phyloP scores from a whole-genome alignment of 1,139 yeast species.

The Blastobotrys malaysiensis region DNA sequence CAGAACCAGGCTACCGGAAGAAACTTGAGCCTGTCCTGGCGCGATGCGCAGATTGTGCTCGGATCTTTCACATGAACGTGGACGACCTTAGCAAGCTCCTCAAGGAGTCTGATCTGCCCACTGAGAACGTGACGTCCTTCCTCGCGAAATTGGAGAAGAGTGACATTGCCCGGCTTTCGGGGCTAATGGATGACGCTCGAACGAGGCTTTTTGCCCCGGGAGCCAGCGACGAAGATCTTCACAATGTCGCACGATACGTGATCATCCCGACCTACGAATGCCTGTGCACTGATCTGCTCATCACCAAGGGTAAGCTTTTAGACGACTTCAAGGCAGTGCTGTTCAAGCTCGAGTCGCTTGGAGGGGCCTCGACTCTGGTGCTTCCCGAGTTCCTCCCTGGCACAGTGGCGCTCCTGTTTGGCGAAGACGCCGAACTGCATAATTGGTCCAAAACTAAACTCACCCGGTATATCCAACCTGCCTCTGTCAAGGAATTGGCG shows the following conservation, averaged over 20 bases:
- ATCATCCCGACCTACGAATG: conserved; percentile 10
- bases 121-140: conserved; percentile 6
- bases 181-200: conserved; percentile 1
- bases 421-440: conserved; percentile 21
- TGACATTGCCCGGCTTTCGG: neutral
- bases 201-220: neutral
- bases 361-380: neutral
- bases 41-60: conserved; percentile 10
- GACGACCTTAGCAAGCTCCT: conserved; percentile 1
- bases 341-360: conserved; percentile 1
- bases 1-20: conserved; percentile 3
- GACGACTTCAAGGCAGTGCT: conserved; percentile 5
- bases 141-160: conserved; percentile 3
- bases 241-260: conserved; percentile 1
- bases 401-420: conserved; percentile 28
- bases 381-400: conserved; percentile 26
- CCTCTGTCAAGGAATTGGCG: neutral
- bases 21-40: conserved; percentile 3
- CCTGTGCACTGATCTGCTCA: conserved; percentile 8
- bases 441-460: conserved; percentile 25
- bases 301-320: neutral
- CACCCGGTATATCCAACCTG: neutral
- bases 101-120: neutral
- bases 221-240: neutral
- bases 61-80: conserved; percentile 9